phyloP scores from a whole-genome alignment of 2,329 filamentous ascomycete species.

The Aspergillus neoniger region DNA sequence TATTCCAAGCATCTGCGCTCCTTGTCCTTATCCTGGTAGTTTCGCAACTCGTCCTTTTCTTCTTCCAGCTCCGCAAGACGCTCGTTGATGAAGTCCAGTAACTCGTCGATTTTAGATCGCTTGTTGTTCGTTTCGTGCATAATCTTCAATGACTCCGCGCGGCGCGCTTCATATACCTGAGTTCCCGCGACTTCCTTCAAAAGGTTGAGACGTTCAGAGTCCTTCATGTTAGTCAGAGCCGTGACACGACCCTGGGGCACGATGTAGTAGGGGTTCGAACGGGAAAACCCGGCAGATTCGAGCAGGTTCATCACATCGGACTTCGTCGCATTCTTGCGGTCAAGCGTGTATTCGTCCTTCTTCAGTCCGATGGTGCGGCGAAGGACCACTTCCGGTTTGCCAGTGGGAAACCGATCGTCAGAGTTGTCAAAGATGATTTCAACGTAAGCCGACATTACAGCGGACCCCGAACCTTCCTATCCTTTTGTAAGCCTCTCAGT shows the following conservation, averaged over 20 bases:
- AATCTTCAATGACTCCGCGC: conserved; percentile 90
- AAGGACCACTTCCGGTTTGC: conserved; percentile 84
- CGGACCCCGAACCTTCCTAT: conserved; percentile 89
- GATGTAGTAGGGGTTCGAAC: conserved; percentile 98
- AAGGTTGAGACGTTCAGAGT: conserved; percentile 82
- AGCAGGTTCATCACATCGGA: conserved; percentile 92
- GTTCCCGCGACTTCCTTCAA: conserved; percentile 98
- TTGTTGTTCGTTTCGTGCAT: conserved; percentile 97
- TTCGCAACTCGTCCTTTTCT: conserved; percentile 92
- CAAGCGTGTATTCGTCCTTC: conserved; percentile 97
- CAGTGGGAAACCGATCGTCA: conserved; percentile 92
- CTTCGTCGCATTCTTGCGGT: conserved; percentile 95
- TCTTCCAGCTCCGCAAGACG: conserved; percentile 87
- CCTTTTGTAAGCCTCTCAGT: conserved; percentile 29
- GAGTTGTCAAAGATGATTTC: conserved; percentile 99
- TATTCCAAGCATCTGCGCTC: conserved; percentile 92
- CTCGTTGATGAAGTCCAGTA: conserved; percentile 88
- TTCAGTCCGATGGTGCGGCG: conserved; percentile 94
- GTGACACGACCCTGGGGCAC: conserved; percentile 97
- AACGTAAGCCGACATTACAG: conserved; percentile 99
- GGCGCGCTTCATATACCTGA: conserved; percentile 90
- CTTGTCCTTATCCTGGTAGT: conserved; percentile 91
- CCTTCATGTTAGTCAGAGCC: conserved; percentile 97
- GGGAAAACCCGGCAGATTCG: conserved; percentile 93
- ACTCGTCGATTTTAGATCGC: conserved; percentile 88